Base-by-base conservation (phyloP, 176 grass and related monocot genomes). In the Carex littledalei region DNA sequence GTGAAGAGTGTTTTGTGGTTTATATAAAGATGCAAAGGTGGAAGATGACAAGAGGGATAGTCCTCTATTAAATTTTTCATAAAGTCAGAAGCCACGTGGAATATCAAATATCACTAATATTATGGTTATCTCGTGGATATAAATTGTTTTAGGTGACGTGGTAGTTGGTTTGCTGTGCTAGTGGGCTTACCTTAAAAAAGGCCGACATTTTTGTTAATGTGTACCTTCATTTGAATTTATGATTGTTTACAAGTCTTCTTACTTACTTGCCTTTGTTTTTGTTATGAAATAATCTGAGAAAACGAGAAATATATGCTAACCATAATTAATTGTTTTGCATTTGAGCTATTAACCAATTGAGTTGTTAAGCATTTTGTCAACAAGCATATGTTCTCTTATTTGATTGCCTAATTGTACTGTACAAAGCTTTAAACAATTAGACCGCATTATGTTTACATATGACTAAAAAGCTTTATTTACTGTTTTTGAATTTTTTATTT, bases 11-110 rank as follows among this genome's bases (percentile, higher is more conserved):
- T 67, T 12, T 17, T 6, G 66, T 61, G 41, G 61, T 83, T 53
- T 83, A 83, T 83, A 68, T 65, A 83, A 66, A 66, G 62, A 83
- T 65, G 62, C 8, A 49, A 39, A 61, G 58, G 15, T 64, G n/a
- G 34, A 41, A 43, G 56, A 17, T 74, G 26, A 59, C 54, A 63
- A 63, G 54, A 77, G 16, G 65, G 15, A 73, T 56, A 7, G 11
- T 66, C 21, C 14, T 70, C n/a, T n/a, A n/a, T 31, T 29, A 29
- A 76, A 5, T 78, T 76, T 76, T 61, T 29, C 2, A 18, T 6
- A 76, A 76, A 49, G 70, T 47, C 11, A 75, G 11, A 57, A 78
- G 57, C 5, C 74, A 78, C 34, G 50, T 34, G 74, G 57, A 50
- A 55, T 16, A 78, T 56, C 50, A 78, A 50, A 55, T 16, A 78